Conservation (phyloP, 1,284 basidiomycete species). For the Pseudozyma thailandica region DNA sequence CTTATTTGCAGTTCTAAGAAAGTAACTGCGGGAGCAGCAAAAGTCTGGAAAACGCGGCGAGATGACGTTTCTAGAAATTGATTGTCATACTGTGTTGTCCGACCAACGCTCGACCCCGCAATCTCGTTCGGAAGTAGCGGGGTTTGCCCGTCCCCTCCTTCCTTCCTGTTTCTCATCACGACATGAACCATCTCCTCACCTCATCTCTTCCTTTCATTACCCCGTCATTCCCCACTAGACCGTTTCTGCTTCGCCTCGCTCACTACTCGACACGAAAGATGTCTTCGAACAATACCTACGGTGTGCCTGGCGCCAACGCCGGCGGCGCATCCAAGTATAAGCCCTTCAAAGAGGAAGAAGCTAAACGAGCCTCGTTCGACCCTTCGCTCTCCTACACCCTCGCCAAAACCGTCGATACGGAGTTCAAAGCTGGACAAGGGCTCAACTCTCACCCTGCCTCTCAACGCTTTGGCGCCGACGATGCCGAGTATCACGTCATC, state of each 20-base stretch:
- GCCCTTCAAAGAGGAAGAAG: slow-evolving; percentile 46
- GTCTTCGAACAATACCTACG: slow-evolving; percentile 30
- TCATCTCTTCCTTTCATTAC: not conserved
- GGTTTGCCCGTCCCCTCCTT: slow-evolving; percentile 7
- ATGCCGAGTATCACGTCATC: slow-evolving; percentile 47
- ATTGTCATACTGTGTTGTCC: no score
- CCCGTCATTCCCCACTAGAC: not conserved
- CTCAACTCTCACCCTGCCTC: slow-evolving; percentile 51
- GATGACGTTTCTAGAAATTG: no score
- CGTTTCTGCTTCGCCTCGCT: not conserved
- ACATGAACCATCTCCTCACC: not conserved
- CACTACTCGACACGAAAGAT: slow-evolving; percentile 1
- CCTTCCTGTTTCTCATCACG: no score
- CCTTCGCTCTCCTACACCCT: slow-evolving; percentile 39
- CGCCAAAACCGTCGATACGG: slow-evolving; percentile 32
- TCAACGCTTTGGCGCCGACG: slow-evolving; percentile 15
- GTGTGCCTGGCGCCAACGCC: slow-evolving; percentile 38
- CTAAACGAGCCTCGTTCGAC: slow-evolving; percentile 30
- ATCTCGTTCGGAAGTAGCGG: slow-evolving; percentile 17
- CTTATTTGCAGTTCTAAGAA: no score
- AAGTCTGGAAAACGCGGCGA: no score
- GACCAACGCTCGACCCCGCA: slow-evolving; percentile 4
- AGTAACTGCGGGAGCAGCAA: no score
- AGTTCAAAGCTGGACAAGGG: slow-evolving; percentile 49
- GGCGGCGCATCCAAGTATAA: slow-evolving; percentile 45